phyloP scores from a whole-genome alignment of 2,329 filamentous ascomycete species.

The Chrysosporium queenslandicum region DNA sequence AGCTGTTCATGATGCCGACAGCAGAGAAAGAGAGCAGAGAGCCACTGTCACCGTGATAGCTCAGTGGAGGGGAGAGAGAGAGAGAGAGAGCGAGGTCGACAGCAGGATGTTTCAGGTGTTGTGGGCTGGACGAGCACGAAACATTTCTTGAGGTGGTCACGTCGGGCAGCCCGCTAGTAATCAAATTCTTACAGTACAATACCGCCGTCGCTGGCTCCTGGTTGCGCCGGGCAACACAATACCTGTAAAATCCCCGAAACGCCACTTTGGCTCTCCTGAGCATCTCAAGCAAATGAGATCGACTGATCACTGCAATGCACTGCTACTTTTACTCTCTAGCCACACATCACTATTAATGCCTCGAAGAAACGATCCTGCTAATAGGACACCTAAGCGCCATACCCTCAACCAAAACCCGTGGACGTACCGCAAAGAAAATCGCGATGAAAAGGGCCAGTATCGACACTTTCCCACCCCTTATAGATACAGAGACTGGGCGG shows the following conservation, averaged over 20 bases:
- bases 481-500: slow-evolving; percentile 85
- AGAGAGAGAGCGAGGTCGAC: background rate
- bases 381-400: background rate
- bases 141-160: slow-evolving; percentile 5
- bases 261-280: background rate
- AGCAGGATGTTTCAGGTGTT: background rate
- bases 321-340: background rate
- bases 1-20: slow-evolving; percentile 48
- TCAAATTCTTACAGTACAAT: slow-evolving; percentile 5
- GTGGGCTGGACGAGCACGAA: slow-evolving; percentile 20
- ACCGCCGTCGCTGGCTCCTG: background rate
- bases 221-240: slow-evolving; percentile 13
- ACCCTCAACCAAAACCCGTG: background rate
- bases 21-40: slow-evolving; percentile 19
- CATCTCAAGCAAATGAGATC: background rate
- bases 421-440: background rate
- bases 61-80: slow-evolving; percentile 7
- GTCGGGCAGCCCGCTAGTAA: slow-evolving; percentile 9
- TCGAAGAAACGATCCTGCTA: background rate
- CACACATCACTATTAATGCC: background rate
- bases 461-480: slow-evolving; percentile 35
- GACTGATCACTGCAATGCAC: background rate
- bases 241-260: slow-evolving; percentile 4
- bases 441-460: background rate
- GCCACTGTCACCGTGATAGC: background rate